phyloP scores from a whole-genome alignment of 768 basidiomycete genomes.

The Tephrocybe sp. region DNA sequence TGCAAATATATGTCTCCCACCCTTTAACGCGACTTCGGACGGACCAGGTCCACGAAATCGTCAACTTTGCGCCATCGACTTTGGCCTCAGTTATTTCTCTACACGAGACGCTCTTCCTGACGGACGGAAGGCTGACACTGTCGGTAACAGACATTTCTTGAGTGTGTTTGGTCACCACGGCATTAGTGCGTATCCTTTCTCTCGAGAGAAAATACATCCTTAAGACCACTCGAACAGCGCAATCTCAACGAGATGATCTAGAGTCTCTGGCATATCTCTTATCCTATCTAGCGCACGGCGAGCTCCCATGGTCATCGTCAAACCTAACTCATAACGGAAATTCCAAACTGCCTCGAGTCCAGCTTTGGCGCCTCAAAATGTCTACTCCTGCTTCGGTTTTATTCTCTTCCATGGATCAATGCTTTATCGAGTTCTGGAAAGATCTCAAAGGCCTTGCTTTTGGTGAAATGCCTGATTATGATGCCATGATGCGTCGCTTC shows the following conservation, averaged over 20 bases:
- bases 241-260: constrained; percentile 36
- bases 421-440: constrained; percentile 29
- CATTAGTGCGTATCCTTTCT: constrained; percentile 30
- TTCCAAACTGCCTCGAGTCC: constrained; percentile 8
- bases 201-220: too few species aligned
- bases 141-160: constrained; percentile 30
- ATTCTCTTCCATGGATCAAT: constrained; percentile 25
- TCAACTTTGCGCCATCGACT: constrained; percentile 26
- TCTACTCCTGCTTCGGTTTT: constrained; percentile 25
- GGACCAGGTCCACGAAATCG: too few species aligned
- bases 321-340: background rate
- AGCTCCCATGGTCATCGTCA: constrained; percentile 28
- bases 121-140: constrained; percentile 15
- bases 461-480: constrained; percentile 29
- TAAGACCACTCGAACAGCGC: constrained; percentile 19
- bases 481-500: constrained; percentile 22
- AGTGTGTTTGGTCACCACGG: constrained; percentile 32
- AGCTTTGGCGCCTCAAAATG: constrained; percentile 28
- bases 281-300: constrained; percentile 29
- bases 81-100: constrained; percentile 23
- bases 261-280: constrained; percentile 36
- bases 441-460: constrained; percentile 30
- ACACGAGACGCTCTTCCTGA: constrained; percentile 17
- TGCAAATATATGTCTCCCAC: constrained; percentile 26
- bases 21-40: too few species aligned